Conservation (phyloP, 441 rosid genomes). For the Flueggea neowawraea region DNA sequence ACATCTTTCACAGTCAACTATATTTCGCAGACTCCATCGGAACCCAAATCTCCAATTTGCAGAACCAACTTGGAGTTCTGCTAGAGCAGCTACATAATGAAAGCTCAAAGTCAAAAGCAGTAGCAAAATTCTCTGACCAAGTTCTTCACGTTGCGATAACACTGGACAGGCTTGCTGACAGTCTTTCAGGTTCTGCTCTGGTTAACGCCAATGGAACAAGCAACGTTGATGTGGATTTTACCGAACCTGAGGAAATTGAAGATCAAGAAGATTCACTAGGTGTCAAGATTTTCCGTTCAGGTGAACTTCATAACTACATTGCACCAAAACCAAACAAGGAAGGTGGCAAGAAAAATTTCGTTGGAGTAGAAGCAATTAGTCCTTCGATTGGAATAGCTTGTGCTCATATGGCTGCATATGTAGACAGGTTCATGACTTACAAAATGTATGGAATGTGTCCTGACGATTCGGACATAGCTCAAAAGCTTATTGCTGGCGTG, state of each 20-base stretch:
- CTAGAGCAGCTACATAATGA: conserved; percentile 36
- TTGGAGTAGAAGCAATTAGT: conserved; percentile 42
- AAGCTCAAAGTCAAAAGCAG: conserved; percentile 18
- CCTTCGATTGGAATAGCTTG: conserved; percentile 45
- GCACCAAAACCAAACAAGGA: conserved; percentile 37
- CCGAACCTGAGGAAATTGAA: conserved; percentile 26
- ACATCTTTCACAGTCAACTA: conserved; percentile 4
- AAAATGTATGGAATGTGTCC: conserved; percentile 38
- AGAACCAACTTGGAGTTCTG: conserved; percentile 32
- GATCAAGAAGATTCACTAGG: conserved; percentile 18
- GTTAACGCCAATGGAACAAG: conserved; percentile 17
- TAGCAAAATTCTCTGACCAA: conserved; percentile 37
- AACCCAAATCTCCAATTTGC: conserved; percentile 35
- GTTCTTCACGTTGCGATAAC: conserved; percentile 37
- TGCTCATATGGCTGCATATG: conserved; percentile 20
- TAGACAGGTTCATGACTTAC: conserved; percentile 41
- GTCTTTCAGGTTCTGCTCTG: conserved; percentile 19
- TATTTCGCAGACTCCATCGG: conserved; percentile 22
- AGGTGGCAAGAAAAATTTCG: conserved; percentile 38
- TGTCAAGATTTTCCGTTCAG: conserved; percentile 26
- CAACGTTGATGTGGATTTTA: conserved; percentile 28
- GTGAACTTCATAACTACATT: conserved; percentile 39
- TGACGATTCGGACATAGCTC: conserved; percentile 44
- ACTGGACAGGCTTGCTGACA: conserved; percentile 41
- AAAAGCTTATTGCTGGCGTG: conserved; percentile 41